These are phyloP conservation scores for Exophiala mesophila DNA, from an alignment of 2,329 filamentous ascomycete genomes.

Conservation along the genomic window DNA sequence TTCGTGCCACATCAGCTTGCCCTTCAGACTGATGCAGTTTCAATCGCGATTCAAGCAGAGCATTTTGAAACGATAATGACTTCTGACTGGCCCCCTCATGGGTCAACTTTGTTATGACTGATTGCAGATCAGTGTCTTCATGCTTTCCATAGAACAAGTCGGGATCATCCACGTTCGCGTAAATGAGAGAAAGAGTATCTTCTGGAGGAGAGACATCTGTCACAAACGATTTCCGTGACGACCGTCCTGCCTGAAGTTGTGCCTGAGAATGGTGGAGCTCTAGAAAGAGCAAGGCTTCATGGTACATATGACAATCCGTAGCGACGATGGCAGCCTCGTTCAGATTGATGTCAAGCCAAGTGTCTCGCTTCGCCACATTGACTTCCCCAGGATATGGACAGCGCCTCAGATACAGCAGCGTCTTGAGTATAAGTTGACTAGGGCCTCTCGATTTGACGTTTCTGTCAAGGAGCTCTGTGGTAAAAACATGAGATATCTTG, in stretches of 20 bases:
- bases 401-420: slow-evolving; percentile 81
- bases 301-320: slow-evolving; percentile 74
- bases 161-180: slow-evolving; percentile 88
- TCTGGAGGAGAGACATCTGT: slow-evolving; percentile 52
- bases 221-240: slow-evolving; percentile 63
- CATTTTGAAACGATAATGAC: slow-evolving; percentile 83
- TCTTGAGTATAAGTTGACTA: slow-evolving; percentile 67
- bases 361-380: slow-evolving; percentile 70
- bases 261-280: slow-evolving; percentile 64
- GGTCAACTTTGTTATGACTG: slow-evolving; percentile 75
- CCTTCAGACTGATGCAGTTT: slow-evolving; percentile 56
- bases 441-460: slow-evolving; percentile 51
- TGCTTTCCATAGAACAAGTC: slow-evolving; percentile 92
- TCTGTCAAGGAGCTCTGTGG: slow-evolving; percentile 33
- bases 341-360: slow-evolving; percentile 84
- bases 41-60: slow-evolving; percentile 82
- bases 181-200: slow-evolving; percentile 73
- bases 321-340: slow-evolving; percentile 66
- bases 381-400: slow-evolving; percentile 69
- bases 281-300: slow-evolving; percentile 75
- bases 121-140: slow-evolving; percentile 68
- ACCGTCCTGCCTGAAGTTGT: slow-evolving; percentile 34
- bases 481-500: slow-evolving; percentile 61
- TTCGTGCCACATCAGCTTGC: slow-evolving; percentile 32
- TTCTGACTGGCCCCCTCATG: slow-evolving; percentile 86